A percentile compares a stretch with the other conserved stretches of the same genome.
phyloP scores from a whole-genome alignment of 345 rosid genomes.

The Citropsis articulata region DNA sequence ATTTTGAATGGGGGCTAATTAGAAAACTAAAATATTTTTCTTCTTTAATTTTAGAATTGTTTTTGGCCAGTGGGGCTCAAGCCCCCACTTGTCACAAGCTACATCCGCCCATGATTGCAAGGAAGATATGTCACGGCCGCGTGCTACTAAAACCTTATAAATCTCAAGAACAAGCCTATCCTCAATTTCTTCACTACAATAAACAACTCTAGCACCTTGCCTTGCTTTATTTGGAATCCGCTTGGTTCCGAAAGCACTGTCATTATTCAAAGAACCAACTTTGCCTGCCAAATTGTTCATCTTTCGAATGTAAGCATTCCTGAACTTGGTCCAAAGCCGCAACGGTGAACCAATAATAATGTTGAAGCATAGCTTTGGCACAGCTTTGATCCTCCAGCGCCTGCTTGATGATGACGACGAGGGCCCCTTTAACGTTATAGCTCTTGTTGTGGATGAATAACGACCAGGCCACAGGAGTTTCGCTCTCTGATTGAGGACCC shows the following conservation, averaged over 20 bases:
- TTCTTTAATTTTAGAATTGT: no score
- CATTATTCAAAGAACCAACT: conserved; percentile 24
- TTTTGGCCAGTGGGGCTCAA: no score
- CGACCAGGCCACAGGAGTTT: no score
- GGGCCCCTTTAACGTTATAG: conserved; percentile 16
- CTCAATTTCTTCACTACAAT: conserved; percentile 28
- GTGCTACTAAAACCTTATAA: conserved; percentile 26
- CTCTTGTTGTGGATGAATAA: no score
- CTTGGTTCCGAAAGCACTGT: conserved; percentile 21
- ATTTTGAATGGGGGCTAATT: no score
- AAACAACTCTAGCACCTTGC: not conserved
- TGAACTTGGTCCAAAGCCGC: conserved; percentile 31
- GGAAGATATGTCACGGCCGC: conserved; percentile 13
- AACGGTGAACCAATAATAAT: conserved; percentile 19
- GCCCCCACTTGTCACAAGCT: no score
- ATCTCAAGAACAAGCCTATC: conserved; percentile 37
- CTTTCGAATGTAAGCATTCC: conserved; percentile 30
- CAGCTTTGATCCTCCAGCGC: conserved; percentile 34
- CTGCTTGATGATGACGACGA: conserved; percentile 6
- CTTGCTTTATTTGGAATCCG: conserved; percentile 28
- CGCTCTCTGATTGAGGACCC: no score
- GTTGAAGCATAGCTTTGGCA: conserved; percentile 24
- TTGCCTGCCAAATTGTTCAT: conserved; percentile 28
- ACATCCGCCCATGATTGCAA: no score
- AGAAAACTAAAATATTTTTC: no score